These are phyloP conservation scores for Gossypium arboreum DNA, from an alignment of 345 rosid species.

Conservation along the genomic window DNA sequence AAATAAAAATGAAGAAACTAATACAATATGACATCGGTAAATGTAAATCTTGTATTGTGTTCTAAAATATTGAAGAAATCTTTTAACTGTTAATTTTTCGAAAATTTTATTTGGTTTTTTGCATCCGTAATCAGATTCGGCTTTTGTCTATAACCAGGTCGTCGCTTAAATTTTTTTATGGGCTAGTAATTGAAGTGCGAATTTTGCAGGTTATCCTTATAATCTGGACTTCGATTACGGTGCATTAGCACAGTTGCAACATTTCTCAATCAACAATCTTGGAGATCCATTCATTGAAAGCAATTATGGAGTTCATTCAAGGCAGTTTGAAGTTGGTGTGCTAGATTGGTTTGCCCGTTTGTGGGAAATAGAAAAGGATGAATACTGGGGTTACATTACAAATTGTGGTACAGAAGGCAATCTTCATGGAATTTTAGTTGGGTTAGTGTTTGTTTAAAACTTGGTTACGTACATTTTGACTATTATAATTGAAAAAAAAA, in stretches of 20 bases:
- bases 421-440: slow-evolving; percentile 96
- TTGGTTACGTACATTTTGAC: not conserved
- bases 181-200: not conserved
- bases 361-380: slow-evolving; percentile 93
- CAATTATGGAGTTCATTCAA: slow-evolving; percentile 96
- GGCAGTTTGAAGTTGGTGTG: slow-evolving; percentile 98
- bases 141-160: not conserved
- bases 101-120: not conserved
- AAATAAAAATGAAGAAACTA: not conserved
- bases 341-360: slow-evolving; percentile 99
- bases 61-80: not conserved
- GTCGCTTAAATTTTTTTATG: not conserved
- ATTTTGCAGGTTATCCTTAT: slow-evolving; percentile 83
- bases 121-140: not conserved
- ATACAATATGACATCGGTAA: not conserved
- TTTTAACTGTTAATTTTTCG: not conserved
- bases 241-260: slow-evolving; percentile 87
- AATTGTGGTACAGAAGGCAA: slow-evolving; percentile 99
- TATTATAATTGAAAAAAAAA: not conserved
- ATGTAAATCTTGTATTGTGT: not conserved
- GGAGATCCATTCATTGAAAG: slow-evolving; percentile 99
- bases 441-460: slow-evolving; percentile 43
- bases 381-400: slow-evolving; percentile 98
- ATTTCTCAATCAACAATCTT: slow-evolving; percentile 91
- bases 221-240: slow-evolving; percentile 97